A percentile compares a stretch with the other conserved stretches of the same genome.
These are phyloP conservation scores for Xeromyces bisporus DNA, from an alignment of 495 filamentous ascomycete genomes.

Conservation along the genomic window DNA sequence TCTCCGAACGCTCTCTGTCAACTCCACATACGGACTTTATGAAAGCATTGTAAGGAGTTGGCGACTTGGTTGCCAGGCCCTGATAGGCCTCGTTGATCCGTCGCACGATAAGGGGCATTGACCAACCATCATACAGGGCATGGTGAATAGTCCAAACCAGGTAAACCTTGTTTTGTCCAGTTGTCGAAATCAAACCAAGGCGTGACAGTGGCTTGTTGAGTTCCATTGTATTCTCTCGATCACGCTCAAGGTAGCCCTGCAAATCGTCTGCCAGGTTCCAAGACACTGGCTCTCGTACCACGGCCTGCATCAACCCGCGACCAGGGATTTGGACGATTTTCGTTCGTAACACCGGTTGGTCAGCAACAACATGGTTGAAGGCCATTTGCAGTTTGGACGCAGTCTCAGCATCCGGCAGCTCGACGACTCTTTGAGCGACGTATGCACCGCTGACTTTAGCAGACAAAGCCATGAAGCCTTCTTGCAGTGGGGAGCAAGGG, in stretches of 20 bases:
- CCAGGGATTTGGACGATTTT: conserved; percentile 11
- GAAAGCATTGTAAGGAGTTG: conserved; percentile 2
- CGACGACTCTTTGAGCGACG: background rate
- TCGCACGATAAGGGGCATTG: conserved; percentile 3
- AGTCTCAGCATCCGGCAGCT: background rate
- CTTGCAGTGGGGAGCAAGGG: conserved; percentile 37
- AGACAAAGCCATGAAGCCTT: conserved; percentile 30
- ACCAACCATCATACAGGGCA: conserved; percentile 15
- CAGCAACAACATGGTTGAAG: conserved; percentile 2
- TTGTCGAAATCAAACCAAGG: background rate
- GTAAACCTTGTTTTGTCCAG: conserved; percentile 2
- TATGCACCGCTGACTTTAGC: conserved; percentile 1
- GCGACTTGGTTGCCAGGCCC: background rate
- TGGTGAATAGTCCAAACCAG: conserved; percentile 18
- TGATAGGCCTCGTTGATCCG: conserved; percentile 1
- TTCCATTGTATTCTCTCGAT: conserved; percentile 13
- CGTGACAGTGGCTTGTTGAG: background rate
- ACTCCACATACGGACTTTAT: conserved; percentile 4
- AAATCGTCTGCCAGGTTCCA: conserved; percentile 10
- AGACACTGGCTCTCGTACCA: conserved; percentile 19
- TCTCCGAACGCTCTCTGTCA: conserved; percentile 3
- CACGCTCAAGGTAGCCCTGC: conserved; percentile 21
- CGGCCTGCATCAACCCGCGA: conserved; percentile 22
- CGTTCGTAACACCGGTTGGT: conserved; percentile 16
- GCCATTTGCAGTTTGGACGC: background rate